These are phyloP conservation scores for Xylaria sp. DNA, from an alignment of 2,329 filamentous ascomycete genomes.

Conservation along the genomic window DNA sequence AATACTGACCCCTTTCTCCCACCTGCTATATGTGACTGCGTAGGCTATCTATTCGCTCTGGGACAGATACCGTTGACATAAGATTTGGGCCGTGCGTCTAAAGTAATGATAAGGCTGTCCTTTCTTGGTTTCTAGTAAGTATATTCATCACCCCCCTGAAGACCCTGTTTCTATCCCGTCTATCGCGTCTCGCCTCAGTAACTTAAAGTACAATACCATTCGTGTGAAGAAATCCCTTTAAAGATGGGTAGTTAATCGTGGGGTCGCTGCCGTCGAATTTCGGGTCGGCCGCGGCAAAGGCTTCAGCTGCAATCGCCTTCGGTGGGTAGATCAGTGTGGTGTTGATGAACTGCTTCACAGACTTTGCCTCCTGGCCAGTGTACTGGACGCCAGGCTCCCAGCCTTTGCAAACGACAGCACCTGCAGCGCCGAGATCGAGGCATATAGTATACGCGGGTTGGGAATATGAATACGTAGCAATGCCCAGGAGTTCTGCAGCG, in stretches of 20 bases:
- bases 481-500: slow-evolving; percentile 30
- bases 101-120: not conserved
- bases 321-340: slow-evolving; percentile 34
- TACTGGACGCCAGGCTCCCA: slow-evolving; percentile 26
- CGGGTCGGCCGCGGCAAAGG: slow-evolving; percentile 33
- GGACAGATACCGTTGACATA: not conserved
- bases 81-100: not conserved
- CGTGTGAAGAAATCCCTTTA: slow-evolving; percentile 11
- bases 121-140: not conserved
- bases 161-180: not conserved
- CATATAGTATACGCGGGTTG: slow-evolving; percentile 33
- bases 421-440: slow-evolving; percentile 33
- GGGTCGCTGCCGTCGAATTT: slow-evolving; percentile 23
- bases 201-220: slow-evolving; percentile 3
- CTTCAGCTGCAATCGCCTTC: slow-evolving; percentile 16
- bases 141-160: slow-evolving; percentile 1
- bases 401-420: slow-evolving; percentile 31
- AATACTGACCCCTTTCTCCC: no score
- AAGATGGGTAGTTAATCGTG: slow-evolving; percentile 9
- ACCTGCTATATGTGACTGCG: no score
- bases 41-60: no score
- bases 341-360: slow-evolving; percentile 37
- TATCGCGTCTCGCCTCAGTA: not conserved
- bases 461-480: slow-evolving; percentile 28
- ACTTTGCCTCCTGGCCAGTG: slow-evolving; percentile 18